Evolutionary conservation across 257 asterid genomes (phyloP), one percentile per base, ranked within the genome.

Genomic region (Nicotiana attenuata): DNA sequence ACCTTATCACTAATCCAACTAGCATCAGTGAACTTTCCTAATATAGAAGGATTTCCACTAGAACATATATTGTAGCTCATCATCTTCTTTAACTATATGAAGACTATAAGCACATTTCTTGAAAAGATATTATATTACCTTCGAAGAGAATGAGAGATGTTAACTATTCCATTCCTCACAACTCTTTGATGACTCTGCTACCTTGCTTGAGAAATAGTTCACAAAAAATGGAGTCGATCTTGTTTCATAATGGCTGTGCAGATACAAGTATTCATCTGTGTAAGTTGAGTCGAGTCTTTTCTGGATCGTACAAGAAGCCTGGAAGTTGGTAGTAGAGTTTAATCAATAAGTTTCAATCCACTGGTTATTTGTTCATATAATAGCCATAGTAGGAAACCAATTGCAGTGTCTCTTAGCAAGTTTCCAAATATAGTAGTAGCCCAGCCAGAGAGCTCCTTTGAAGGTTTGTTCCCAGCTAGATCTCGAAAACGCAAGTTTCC

Each of bases 401-500:
- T 91, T 5, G 89, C 69, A 28, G 97, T 90, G 85, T 95, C 99
- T 77, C 99, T 91, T 1, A 91, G 69, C 87, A 95, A 77, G 83
- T 87, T 90, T 85, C 85, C 87, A 17, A 86, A 88, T 47, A 91
- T 81, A 52, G 87, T 81, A 77, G 80, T 87, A 60, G 82, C 81
- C 97, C 97, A 90, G 13, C 87, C 85, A 19, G 83, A 82, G 55
- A 80, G 85, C 65, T 80, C 83, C 38, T 87, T 87, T n/a, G 88
- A 75, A 16, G 88, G 55, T 47, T 83, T 88, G 82, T 84, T 85
- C 78, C 99, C 98, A 0, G 89, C 90, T 3, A 95, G 89, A 87
- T 95, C 99, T 77, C 87, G 86, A 85, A 95, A 95, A 3, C 95
- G 89, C 85, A 95, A 84, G 88, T 93, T 88, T 16, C 98, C 99